phyloP scores from a whole-genome alignment of 202 grass and related monocot species.

The Zoysia matrella region DNA sequence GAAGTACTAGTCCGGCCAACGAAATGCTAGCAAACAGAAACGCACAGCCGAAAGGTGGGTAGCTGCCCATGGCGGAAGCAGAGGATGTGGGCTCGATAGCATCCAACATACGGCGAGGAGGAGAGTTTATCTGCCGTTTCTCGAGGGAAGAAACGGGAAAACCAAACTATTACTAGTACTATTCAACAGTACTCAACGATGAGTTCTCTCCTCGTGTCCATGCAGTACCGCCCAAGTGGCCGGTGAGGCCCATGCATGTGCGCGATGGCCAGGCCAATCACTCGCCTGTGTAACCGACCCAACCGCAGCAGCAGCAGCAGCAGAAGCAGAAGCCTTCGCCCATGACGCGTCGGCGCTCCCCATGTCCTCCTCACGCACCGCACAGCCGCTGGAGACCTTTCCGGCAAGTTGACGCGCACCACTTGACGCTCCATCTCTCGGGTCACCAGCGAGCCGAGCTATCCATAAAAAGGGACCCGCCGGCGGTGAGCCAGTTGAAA shows the following conservation, averaged over 20 bases:
- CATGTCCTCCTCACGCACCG: background rate
- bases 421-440: slow-evolving; percentile 5
- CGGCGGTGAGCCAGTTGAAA: background rate
- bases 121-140: too few species aligned
- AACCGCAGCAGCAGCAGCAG: slow-evolving; percentile 30
- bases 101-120: slow-evolving; percentile 31
- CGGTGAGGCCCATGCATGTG: slow-evolving; percentile 21
- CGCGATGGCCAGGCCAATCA: slow-evolving; percentile 20
- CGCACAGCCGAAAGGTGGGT: slow-evolving; percentile 10
- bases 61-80: slow-evolving; percentile 16
- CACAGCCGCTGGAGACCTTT: slow-evolving; percentile 39
- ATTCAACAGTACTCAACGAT: background rate
- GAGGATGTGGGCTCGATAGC: slow-evolving; percentile 18
- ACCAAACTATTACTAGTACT: background rate
- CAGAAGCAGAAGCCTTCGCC: slow-evolving; percentile 1
- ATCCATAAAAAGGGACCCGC: background rate
- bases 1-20: background rate
- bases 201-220: background rate
- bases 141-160: background rate
- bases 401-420: slow-evolving; percentile 41
- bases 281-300: slow-evolving; percentile 34
- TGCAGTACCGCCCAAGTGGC: background rate
- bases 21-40: background rate
- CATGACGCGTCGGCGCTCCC: slow-evolving; percentile 31
- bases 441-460: background rate